Evolutionary conservation across 164 flowering plant species (phyloP).

Genomic region (Vitis cinerea): DNA sequence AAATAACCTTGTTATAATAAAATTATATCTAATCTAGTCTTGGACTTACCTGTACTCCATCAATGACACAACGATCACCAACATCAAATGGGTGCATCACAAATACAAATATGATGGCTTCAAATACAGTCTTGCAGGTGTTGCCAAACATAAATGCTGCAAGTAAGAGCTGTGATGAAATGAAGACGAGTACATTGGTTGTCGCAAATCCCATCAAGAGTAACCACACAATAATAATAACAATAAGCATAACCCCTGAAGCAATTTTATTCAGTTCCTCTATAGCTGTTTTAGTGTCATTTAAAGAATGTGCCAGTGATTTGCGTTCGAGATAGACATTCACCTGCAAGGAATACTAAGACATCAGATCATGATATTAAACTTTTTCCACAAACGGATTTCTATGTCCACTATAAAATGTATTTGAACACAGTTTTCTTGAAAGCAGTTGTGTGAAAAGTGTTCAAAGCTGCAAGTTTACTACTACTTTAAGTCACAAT

Average conservation of each 20-base stretch:
- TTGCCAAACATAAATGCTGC: conserved; percentile 79
- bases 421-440: too few relatives aligned
- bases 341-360: conserved; percentile 44
- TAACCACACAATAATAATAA: conserved; percentile 55
- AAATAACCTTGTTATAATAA: neutral
- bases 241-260: conserved; percentile 40
- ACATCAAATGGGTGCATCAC: conserved; percentile 95
- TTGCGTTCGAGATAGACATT: conserved; percentile 79
- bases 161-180: conserved; percentile 73
- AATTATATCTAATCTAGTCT: neutral
- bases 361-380: neutral
- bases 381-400: too few relatives aligned
- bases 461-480: neutral
- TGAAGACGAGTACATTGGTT: conserved; percentile 65
- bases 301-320: conserved; percentile 67
- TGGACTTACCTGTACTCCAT: conserved; percentile 78
- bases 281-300: conserved; percentile 87
- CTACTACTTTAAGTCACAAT: neutral
- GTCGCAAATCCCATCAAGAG: conserved; percentile 72
- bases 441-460: too few relatives aligned
- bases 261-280: conserved; percentile 68
- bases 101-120: conserved; percentile 85
- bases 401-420: too few relatives aligned
- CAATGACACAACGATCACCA: conserved; percentile 93
- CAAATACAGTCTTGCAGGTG: conserved; percentile 73